Base-by-base conservation (phyloP, 768 basidiomycete genomes). In the Fibroporia radiculosa region DNA sequence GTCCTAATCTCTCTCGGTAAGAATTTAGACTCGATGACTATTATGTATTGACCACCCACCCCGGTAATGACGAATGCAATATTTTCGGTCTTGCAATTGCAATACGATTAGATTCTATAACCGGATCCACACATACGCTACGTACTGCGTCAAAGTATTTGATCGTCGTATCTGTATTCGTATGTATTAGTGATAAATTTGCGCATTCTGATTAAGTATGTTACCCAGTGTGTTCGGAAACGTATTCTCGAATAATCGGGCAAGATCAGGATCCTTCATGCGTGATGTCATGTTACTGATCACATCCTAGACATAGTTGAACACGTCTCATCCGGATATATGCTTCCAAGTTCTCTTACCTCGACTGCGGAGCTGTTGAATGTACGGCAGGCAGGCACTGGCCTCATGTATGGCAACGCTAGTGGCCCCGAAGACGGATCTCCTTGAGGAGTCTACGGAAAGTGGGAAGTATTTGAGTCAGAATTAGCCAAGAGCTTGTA, bases 41-140 rank as follows among this genome's bases (percentile, higher is more conserved):
- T 59, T 14, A 27, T 22, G 27, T 16, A 11, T 34, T 19, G 10
- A 22, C 6, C 3, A 47, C 78, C 48, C 48, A 82, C 82, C 35
- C 85, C 85, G 29, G 86, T 88, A 49, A 88, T 82, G 41, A 88
- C 82, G 55, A 88, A 89, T 0, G 85, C 85, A 23, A 87, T 54
- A 53, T 87, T 84, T 55, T 84, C 68, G 1, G 68, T 66, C 80
- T 82, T n/a, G n/a, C n/a, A n/a, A n/a, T n/a, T n/a, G 43, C 0
- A 47, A 19, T 27, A n/a, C 33, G 0, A 16, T 44, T 13, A 52
- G 24, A 16, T 11, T 14, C 6, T n/a, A 33, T 22, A 20, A 18
- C 16, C 1, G 23, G 5, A 14, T 16, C 2, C 40, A 10, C 32
- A 22, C 14, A 27, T 1, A 19, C 5, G 19, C 2, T 0, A 53